Percentiles rank a stretch among this genome's conserved stretches.
Evolutionary conservation across 1,284 basidiomycete genomes (phyloP).

Genomic region (Ganoderma sinense): DNA sequence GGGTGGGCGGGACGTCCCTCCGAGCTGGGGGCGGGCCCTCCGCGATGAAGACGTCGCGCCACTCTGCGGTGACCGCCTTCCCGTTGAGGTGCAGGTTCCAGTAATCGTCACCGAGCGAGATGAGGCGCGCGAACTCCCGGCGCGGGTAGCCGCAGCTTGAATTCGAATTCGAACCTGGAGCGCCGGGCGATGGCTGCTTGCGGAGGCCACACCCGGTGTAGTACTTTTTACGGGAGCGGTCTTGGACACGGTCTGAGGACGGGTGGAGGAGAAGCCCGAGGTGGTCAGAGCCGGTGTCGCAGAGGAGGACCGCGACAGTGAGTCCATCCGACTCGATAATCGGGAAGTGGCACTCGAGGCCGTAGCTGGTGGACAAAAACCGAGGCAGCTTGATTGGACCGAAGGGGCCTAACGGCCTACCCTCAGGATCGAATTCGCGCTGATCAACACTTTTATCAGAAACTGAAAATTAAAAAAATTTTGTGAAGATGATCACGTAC

Average conservation of each 20-base stretch:
- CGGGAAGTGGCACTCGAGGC: slow-evolving; percentile 6
- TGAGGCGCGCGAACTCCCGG: not conserved
- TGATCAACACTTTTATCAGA: not conserved
- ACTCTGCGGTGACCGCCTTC: slow-evolving; percentile 5
- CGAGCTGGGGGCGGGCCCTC: not conserved
- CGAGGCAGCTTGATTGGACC: not conserved
- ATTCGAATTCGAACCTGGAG: no score
- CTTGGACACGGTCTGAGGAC: not conserved
- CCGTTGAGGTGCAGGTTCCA: slow-evolving; percentile 4
- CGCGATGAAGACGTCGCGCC: slow-evolving; percentile 15
- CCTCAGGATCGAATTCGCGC: not conserved
- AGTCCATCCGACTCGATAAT: slow-evolving; percentile 1
- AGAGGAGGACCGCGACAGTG: slow-evolving; percentile 11
- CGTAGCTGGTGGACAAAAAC: not conserved
- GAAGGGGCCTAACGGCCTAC: slow-evolving; percentile 2
- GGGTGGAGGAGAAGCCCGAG: slow-evolving; percentile 14
- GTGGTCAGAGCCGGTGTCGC: not conserved
- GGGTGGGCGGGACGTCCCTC: not conserved
- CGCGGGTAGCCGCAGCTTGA: not conserved
- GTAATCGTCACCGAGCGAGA: slow-evolving; percentile 4
- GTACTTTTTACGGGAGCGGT: not conserved
- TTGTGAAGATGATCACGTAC: not conserved
- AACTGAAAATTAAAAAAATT: not conserved
- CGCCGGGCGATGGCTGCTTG: no score
- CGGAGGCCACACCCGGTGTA: not conserved